Percentiles rank a stretch among this genome's conserved stretches.
Conservation (phyloP, 208 protist genomes). For the Novymonas esmeraldas region DNA sequence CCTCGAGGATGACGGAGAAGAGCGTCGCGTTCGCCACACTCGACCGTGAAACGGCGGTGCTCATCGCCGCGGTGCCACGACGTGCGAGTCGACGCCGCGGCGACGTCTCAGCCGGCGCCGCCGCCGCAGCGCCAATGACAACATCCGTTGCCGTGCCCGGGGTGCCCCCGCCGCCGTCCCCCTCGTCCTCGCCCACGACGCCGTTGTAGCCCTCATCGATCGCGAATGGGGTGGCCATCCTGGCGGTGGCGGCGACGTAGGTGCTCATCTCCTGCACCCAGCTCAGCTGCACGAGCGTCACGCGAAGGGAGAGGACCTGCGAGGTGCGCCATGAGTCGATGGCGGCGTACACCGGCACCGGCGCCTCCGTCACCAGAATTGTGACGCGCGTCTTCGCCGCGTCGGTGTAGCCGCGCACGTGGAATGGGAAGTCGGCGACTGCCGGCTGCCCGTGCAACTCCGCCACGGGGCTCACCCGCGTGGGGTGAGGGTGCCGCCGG, state of each 20-base stretch:
- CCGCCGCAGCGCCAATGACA: background rate
- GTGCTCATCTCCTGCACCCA: conserved; percentile 40
- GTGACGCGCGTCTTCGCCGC: conserved; percentile 59
- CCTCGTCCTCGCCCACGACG: background rate
- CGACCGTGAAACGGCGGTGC: background rate
- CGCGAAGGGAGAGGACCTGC: conserved; percentile 29
- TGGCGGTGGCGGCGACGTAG: conserved; percentile 1
- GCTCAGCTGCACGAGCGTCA: conserved; percentile 50
- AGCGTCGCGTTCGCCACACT: conserved; percentile 17
- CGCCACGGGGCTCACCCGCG: conserved; percentile 12
- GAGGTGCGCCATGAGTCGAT: conserved; percentile 55
- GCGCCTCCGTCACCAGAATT: conserved; percentile 56
- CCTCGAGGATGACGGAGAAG: conserved; percentile 55
- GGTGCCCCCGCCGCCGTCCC: background rate
- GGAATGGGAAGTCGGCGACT: conserved; percentile 37
- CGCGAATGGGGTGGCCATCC: background rate
- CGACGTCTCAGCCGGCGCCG: too few species aligned
- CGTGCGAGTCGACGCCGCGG: background rate
- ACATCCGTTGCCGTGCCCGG: background rate
- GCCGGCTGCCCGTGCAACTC: conserved; percentile 8
- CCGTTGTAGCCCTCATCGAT: conserved; percentile 5
- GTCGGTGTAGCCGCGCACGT: conserved; percentile 66
- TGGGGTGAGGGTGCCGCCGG: conserved; percentile 22
- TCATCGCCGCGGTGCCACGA: background rate
- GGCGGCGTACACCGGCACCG: conserved; percentile 48